phyloP scores from a whole-genome alignment of 768 basidiomycete genomes.

The Agaricus sinodeliciosus region DNA sequence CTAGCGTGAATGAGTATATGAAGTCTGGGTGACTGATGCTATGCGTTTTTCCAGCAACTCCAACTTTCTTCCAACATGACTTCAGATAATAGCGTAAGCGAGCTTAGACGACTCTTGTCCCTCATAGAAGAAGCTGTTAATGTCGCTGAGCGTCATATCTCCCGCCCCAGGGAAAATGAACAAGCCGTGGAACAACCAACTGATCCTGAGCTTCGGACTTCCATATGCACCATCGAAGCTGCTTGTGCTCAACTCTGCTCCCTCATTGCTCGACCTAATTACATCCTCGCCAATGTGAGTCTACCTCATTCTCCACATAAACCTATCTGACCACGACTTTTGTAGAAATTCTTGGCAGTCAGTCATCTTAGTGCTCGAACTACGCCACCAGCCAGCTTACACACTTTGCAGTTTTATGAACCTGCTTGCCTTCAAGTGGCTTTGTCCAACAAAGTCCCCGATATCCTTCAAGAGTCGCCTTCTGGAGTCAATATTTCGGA shows the following conservation, averaged over 20 bases:
- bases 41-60: too few relatives aligned
- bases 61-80: not conserved
- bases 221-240: slow-evolving; percentile 26
- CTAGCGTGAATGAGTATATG: too few relatives aligned
- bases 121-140: slow-evolving; percentile 16
- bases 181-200: slow-evolving; percentile 20
- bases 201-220: slow-evolving; percentile 19
- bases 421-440: slow-evolving; percentile 28
- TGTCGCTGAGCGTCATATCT: slow-evolving; percentile 23
- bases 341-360: slow-evolving; percentile 14
- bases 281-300: slow-evolving; percentile 23
- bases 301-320: not conserved
- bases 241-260: slow-evolving; percentile 27
- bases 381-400: not conserved
- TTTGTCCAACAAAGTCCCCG: slow-evolving; percentile 28
- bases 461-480: slow-evolving; percentile 28
- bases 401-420: slow-evolving; percentile 19
- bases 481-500: slow-evolving; percentile 29
- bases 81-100: not conserved
- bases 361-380: not conserved
- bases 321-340: not conserved
- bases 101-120: slow-evolving; percentile 15
- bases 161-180: slow-evolving; percentile 15
- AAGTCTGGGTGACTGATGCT: too few relatives aligned
- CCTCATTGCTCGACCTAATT: slow-evolving; percentile 23